Base-by-base conservation (phyloP, 768 basidiomycete genomes). In the Guyanaporus albipodus region DNA sequence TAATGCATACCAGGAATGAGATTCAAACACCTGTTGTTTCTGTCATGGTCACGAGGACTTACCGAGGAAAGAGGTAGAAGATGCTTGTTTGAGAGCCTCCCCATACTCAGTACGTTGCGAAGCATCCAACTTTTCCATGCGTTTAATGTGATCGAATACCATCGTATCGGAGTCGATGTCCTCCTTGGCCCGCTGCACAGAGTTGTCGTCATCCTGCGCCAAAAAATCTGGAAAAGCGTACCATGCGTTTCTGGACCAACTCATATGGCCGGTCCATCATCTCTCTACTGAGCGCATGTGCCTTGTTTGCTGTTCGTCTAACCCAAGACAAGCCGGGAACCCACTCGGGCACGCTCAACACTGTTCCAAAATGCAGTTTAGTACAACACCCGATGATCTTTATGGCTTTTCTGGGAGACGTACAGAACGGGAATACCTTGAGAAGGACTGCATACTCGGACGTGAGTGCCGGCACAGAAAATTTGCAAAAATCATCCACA, bases 291-390 rank as follows among this genome's bases (percentile, higher is more conserved):
- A 29, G 24, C 0, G 9, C 36, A 2, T 17, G 24, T 1, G 44
- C 55, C 0, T 14, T 15, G 9, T 14, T 52, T n/a, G 69, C 70
- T 19, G 63, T 55, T 26, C 55, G 57, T 51, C 70, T 68, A 50
- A 72, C 63, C 6, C 48, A 15, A 9, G 44, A 47, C 7, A 70
- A 71, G 5, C 71, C 69, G 4, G 73, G 72, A 38, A 71, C 49
- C 70, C 71, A 73, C n/a, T 57, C 29, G 2, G 44, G 44, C 5
- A 38, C 9, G 1, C 22, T 8, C 10, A 45, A 8, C 12, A 45
- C 65, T 44, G 21, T 28, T 19, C 9, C 12, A 10, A 2, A 40
- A 18, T 29, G 11, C 2, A 19, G 33, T 17, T 32, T n/a, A 32
- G 31, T 34, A 19, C 10, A 34, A 5, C 8, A 3, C 10, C 17